A percentile compares a stretch with the other conserved stretches of the same genome.
phyloP scores from a whole-genome alignment of 148 eudicot species.

The Nepenthes gracilis region DNA sequence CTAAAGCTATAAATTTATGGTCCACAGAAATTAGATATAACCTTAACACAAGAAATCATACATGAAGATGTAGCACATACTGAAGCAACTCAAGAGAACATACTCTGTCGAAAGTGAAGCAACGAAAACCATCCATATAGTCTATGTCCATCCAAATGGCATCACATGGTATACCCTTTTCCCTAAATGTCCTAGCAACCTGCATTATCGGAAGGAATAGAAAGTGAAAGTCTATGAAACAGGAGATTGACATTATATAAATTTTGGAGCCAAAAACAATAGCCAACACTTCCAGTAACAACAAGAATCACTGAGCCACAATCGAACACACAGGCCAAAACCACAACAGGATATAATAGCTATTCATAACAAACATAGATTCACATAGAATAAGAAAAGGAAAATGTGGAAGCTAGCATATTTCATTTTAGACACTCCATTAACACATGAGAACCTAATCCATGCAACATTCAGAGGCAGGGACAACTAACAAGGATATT shows the following conservation, averaged over 20 bases:
- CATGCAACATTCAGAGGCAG: no score
- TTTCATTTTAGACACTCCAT: no score
- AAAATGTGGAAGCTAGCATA: no score
- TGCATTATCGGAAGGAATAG: conserved; percentile 19
- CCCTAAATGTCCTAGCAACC: conserved; percentile 79
- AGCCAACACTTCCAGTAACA: no score
- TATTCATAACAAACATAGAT: no score
- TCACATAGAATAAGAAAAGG: background rate
- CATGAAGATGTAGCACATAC: background rate
- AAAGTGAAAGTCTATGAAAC: background rate
- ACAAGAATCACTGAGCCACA: no score
- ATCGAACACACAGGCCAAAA: background rate
- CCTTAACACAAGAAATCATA: background rate
- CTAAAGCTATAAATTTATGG: no score
- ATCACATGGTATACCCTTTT: conserved; percentile 91
- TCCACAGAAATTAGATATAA: no score
- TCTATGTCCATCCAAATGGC: conserved; percentile 99
- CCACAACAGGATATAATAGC: background rate
- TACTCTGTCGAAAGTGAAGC: conserved; percentile 75
- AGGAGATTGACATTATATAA: background rate
- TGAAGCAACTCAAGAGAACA: background rate
- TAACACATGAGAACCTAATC: no score
- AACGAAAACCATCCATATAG: conserved; percentile 97
- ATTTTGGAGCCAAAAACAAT: background rate
- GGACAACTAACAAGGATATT: background rate